Evolutionary conservation across 2,329 filamentous ascomycete species (phyloP).

Genomic region (Ilyonectria destructans): DNA sequence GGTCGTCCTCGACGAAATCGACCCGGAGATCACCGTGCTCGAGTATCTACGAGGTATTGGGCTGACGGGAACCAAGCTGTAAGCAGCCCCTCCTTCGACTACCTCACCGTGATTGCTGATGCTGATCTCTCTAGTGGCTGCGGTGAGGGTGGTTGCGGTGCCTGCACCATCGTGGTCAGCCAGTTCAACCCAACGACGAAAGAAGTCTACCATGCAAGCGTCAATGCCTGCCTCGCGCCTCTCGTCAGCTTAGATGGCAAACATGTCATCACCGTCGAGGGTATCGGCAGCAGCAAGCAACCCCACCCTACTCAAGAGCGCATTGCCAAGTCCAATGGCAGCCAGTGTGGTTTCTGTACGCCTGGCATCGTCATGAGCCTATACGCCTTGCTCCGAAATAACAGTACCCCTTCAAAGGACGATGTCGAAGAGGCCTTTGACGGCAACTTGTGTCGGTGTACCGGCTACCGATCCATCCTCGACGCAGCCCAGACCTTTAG

Average conservation of each 20-base stretch:
- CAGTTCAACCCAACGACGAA: slow-evolving; percentile 95
- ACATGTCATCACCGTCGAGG: slow-evolving; percentile 97
- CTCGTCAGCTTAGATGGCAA: slow-evolving; percentile 96
- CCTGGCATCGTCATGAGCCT: slow-evolving; percentile 98
- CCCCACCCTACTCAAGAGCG: slow-evolving; percentile 94
- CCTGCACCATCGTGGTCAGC: slow-evolving; percentile 95
- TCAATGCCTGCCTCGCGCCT: slow-evolving; percentile 96
- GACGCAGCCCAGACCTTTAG: slow-evolving; percentile 95
- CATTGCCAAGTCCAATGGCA: slow-evolving; percentile 92
- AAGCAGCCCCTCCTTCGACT: slow-evolving; percentile 31
- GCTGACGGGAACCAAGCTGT: slow-evolving; percentile 93
- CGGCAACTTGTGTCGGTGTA: slow-evolving; percentile 95
- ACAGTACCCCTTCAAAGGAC: slow-evolving; percentile 81
- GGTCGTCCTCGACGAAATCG: slow-evolving; percentile 87
- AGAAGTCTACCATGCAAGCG: slow-evolving; percentile 94
- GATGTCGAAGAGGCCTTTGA: slow-evolving; percentile 98
- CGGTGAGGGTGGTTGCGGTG: slow-evolving; percentile 95
- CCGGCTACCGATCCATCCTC: slow-evolving; percentile 93
- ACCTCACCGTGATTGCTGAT: slow-evolving; percentile 23
- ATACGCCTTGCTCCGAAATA: slow-evolving; percentile 92
- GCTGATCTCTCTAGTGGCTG: slow-evolving; percentile 74
- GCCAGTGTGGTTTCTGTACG: slow-evolving; percentile 95
- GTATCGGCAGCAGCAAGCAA: slow-evolving; percentile 88
- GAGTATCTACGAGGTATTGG: slow-evolving; percentile 96
- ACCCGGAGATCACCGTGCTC: slow-evolving; percentile 92